Evolutionary conservation across 2,329 filamentous ascomycete species (phyloP).

Genomic region (Diaporthe citriasiana): DNA sequence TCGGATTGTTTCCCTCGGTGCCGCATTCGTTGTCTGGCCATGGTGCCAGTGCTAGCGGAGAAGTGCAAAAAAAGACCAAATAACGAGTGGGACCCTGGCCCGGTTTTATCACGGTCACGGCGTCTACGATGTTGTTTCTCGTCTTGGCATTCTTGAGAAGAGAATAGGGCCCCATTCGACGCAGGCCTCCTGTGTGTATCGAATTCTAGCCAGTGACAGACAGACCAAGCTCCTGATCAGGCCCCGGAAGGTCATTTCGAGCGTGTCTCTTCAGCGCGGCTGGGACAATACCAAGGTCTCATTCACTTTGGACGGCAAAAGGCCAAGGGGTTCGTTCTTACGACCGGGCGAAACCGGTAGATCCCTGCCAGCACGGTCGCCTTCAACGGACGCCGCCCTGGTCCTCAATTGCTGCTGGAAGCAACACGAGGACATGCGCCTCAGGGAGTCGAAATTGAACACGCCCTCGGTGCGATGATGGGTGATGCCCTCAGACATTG

Average conservation of each 20-base stretch:
- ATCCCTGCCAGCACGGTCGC: background rate
- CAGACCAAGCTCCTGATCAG: background rate
- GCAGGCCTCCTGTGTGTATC: background rate
- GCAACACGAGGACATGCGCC: background rate
- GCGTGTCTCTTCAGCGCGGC: background rate
- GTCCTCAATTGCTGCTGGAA: background rate
- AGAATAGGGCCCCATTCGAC: background rate
- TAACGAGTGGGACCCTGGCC: slow-evolving; percentile 16
- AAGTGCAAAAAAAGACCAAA: background rate
- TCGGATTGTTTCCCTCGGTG: slow-evolving; percentile 13
- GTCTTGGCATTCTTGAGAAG: slow-evolving; percentile 6
- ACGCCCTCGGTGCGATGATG: background rate
- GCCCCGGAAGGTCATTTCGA: background rate
- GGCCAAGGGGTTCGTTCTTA: background rate
- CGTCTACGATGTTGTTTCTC: background rate
- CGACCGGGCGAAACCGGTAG: background rate
- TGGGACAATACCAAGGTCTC: background rate
- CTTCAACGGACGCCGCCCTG: background rate
- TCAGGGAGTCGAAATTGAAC: slow-evolving; percentile 14
- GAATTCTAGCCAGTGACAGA: background rate
- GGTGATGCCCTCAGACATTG: slow-evolving; percentile 6
- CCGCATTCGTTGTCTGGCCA: background rate
- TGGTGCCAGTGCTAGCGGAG: slow-evolving; percentile 3
- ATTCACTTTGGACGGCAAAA: background rate
- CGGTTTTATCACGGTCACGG: slow-evolving; percentile 18